Conservation (phyloP, 202 grass and related monocot genomes). For the Musa balbisiana region DNA sequence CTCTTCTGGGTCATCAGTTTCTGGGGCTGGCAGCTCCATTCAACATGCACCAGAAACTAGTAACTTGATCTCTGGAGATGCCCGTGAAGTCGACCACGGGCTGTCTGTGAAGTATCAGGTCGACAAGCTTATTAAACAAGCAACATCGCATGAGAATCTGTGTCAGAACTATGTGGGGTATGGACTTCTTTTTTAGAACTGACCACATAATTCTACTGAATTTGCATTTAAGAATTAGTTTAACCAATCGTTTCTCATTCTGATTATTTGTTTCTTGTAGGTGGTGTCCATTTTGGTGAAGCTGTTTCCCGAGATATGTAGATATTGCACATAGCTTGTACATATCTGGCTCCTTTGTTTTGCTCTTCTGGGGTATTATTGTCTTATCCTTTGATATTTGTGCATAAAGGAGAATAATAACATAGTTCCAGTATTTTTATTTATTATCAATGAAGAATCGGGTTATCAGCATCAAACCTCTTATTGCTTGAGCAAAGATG, state of each 20-base stretch:
- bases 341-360: constrained; percentile 14
- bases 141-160: constrained; percentile 74
- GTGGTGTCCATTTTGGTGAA: constrained; percentile 99
- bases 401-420: not conserved
- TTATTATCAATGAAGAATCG: no score
- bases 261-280: constrained; percentile 36
- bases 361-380: not conserved
- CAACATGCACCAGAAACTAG: constrained; percentile 47
- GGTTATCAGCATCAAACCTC: no score
- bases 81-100: constrained; percentile 56
- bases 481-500: no score
- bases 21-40: constrained; percentile 35
- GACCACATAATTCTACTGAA: not conserved
- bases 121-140: constrained; percentile 83
- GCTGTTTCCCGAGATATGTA: constrained; percentile 18
- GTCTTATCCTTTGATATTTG: not conserved
- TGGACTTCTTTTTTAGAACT: not conserved
- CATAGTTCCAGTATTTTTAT: no score
- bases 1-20: constrained; percentile 44
- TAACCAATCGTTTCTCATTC: constrained; percentile 1
- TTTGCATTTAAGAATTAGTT: not conserved
- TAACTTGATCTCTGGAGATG: constrained; percentile 36
- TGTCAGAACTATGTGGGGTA: constrained; percentile 97
- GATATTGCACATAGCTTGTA: constrained; percentile 68
- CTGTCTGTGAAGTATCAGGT: constrained; percentile 80